Evolutionary conservation across 2,329 filamentous ascomycete genomes (phyloP), one percentile per base, ranked within the genome.

Genomic region (Hymenoscyphus fructigenus): DNA sequence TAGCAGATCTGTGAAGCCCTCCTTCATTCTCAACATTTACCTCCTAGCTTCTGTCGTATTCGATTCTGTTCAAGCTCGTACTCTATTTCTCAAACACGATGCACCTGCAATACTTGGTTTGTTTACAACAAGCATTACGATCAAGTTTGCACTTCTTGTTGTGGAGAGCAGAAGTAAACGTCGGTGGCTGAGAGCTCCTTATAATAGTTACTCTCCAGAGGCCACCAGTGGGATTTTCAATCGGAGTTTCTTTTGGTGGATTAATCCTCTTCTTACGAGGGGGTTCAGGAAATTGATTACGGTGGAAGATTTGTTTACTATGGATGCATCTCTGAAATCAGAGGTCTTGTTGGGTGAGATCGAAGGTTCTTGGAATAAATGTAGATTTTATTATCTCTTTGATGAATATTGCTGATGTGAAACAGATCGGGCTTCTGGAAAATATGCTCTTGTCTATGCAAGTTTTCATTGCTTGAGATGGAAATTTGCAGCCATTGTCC

Each of bases 161-260:
- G 55, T 73, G 2, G 73, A 74, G 61, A 65, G 66, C n/a, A 57
- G 60, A 15, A 66, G 63, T 23, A 74, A 74, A 57, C 56, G 50
- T 0, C 20, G n/a, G 2, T 66, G 61, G n/a, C 61, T 74, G 4
- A 63, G 59, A 23, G 55, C 56, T 6, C 61, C 64, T 9, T 71
- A 72, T 53, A 63, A 63, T 15, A 41, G 38, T 4, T 65, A 66
- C 29, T 62, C 70, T 6, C 68, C 67, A 1, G 77, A 79, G 64
- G 71, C 75, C 17, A 75, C 70, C 3, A 73, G 72, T 50, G 73
- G 76, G 5, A 69, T 79, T 14, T 73, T 78, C 50, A 75, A 67
- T 34, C 71, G 73, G 26, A 71, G 72, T n/a, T 66, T 78, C 38
- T 76, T 77, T 63, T 76, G 70, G 69, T 79, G 77, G 78, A 63